These are phyloP conservation scores for Pseudogymnoascus sp. DNA, from an alignment of 2,329 filamentous ascomycete species.

Conservation along the genomic window DNA sequence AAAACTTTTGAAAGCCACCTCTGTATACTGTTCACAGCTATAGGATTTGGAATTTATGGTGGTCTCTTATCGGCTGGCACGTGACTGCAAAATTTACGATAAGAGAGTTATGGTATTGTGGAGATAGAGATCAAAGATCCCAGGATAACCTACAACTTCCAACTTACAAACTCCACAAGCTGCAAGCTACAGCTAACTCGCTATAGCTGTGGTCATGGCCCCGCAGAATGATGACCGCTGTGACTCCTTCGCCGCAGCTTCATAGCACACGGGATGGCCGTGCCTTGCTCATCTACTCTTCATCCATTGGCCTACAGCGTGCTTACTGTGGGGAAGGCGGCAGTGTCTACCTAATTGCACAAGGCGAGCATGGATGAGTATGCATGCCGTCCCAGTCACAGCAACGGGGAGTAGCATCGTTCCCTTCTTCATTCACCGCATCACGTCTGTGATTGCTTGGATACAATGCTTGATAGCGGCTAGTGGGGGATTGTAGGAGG, in stretches of 20 bases:
- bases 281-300: neutral
- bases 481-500: neutral
- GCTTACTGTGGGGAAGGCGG: neutral
- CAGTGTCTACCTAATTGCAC: neutral
- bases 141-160: neutral
- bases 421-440: neutral
- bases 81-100: neutral
- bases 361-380: neutral
- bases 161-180: neutral
- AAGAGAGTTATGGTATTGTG: neutral
- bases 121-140: neutral
- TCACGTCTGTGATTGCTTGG: neutral
- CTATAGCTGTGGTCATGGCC: neutral
- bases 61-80: neutral
- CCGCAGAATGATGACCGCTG: neutral
- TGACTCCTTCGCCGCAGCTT: conserved; percentile 1
- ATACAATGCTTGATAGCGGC: neutral
- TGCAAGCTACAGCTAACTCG: neutral
- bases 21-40: neutral
- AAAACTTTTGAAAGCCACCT: neutral
- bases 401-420: neutral
- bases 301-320: neutral
- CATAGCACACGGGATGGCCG: neutral
- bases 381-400: neutral
- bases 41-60: too few species aligned